Base-by-base conservation (phyloP, 1,284 basidiomycete genomes). In the Cystobasidium sp. region DNA sequence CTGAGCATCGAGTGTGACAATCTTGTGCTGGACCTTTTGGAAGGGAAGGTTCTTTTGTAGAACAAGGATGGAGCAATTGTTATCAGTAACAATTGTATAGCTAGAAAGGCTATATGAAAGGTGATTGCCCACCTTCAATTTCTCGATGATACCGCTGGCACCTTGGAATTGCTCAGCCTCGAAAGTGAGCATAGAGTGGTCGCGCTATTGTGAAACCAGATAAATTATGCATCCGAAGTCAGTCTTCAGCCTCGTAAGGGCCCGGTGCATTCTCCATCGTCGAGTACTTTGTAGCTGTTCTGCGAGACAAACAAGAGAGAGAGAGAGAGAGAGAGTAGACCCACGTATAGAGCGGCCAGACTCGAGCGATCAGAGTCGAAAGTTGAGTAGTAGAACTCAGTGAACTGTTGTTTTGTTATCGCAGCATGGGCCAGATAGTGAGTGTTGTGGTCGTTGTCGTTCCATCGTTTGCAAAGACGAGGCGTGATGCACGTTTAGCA, bases 1-100 rank as follows among this genome's bases (percentile, higher is more conserved):
- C 83, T 98, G 96, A 14, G 90, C 91, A 82, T 98, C 95, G 72
- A 89, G 84, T 6, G 94, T 97, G 31, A 88, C 85, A 79, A 97
- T 86, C 76, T 89, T 88, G 87, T 97, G 96, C 78, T 85, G 84
- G 53, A 98, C 93, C 79, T 88, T 90, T 66, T 83, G 53, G 85
- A 98, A 97, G 4, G 93, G 92, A 51, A 98, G 86, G 65, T 80
- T 80, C 93, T 97, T 81, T 67, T 41, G 59, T 31, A 41, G 6
- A 39, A 6, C 44, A 24, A 5, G 61, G 8, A 16, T 41, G 52
- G 24, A 22, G 14, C 18, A 9, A 10, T 53, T 12, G 52, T 14
- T 49, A 49, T 49, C n/a, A 49, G 6, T 6, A 12, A 14, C 6
- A n/a, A 14, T 49, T 49, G 6, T 49, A n/a, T 6, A 12, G n/a